Base-by-base conservation (phyloP, 768 basidiomycete species). In the Steccherinum ochraceum region DNA sequence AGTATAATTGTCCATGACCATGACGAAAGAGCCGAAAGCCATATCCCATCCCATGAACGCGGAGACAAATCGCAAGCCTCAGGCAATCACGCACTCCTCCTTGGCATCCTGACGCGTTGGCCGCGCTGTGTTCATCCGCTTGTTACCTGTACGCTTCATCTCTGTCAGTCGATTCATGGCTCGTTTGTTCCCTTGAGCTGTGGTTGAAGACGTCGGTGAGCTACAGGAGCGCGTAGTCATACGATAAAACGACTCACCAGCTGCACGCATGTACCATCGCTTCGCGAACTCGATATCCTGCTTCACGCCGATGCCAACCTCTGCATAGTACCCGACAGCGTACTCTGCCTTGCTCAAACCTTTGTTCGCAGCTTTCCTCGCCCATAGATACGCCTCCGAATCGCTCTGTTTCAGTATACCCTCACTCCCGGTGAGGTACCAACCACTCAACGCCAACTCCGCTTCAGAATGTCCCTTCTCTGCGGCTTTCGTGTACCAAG, bases 371-470 rank as follows among this genome's bases (percentile, higher is more conserved):
- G 94, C 93, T 49, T 91, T 80, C 25, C 94, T 77, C 11, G 95
- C 96, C 96, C 96, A 99, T 39, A 99, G 68, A 67, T 96, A 99
- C n/a, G 96, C 96, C 66, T 99, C 96, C 2, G 88, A 89, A 67
- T 99, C 96, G 60, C 90, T 93, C 73, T 98, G 96, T 69, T 96
- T 96, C 61, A 99, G 70, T 1, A 98, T 91, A 2, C 90, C 90
- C 61, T 98, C 95, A 63, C 84, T 91, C 2, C 92, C 92, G 0
- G 95, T 98, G 54, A 99, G 71, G 72, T 98, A 99, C 96, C 96
- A 99, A 21, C 96, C 96, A 56, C 93, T 95, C 54, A 99, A 68
- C 16, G 95, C 93, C 48, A 99, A 77, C 70, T 98, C 96, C 2
- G 93, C 93, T 63, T 97, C 93, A 0, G 91, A 73, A 64, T 95